Evolutionary conservation across 148 eudicot species (phyloP), one percentile per base, ranked within the genome.

Genomic region (Spergularia marina): DNA sequence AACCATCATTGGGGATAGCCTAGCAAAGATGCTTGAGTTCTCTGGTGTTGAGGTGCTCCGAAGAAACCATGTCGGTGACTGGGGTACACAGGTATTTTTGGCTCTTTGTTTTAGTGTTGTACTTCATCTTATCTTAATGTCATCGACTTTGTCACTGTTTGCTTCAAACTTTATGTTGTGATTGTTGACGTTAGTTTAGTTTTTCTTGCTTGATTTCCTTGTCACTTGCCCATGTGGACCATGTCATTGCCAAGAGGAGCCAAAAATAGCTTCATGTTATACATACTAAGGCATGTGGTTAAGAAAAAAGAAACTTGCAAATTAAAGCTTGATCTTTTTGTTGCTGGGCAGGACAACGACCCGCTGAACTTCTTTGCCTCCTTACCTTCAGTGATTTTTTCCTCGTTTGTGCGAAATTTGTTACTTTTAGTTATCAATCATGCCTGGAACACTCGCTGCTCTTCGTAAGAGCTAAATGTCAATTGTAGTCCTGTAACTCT

Each of bases 31-130:
- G 93, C 84, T 94, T 13, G 98, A 94, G 86, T 94, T 85, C 63
- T 90, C 96, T 65, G 85, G 87, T 70, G 97, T 90, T 52, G 87
- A 91, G 54, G 98, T 91, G 72, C 86, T 90, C 16, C 84, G 97
- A 39, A 85, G 98, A 80, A 94, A 94, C 73, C 97, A 94, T 78
- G 98, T 94, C 79, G 98, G 98, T 70, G 97, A 94, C 59, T 94
- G 98, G 98, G 98, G 98, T 44, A 94, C 98, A 40, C 98, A 94
- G 91, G 98, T 93, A 72, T 44, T 13, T 21, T 44, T 60, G 16
- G 58, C 47, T 73, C 30, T 60, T 61, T 20, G 30, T 73, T 60
- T 73, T 59, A 59, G 67, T 20, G 34, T 20, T 60, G 34, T 21
- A 20, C 21, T 60, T 60, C 39, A 7, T n/a, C n/a, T n/a, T n/a